Percentiles rank a stretch among this genome's conserved stretches.
Conservation (phyloP, 306 rosid species). For the Vigna mungo region DNA sequence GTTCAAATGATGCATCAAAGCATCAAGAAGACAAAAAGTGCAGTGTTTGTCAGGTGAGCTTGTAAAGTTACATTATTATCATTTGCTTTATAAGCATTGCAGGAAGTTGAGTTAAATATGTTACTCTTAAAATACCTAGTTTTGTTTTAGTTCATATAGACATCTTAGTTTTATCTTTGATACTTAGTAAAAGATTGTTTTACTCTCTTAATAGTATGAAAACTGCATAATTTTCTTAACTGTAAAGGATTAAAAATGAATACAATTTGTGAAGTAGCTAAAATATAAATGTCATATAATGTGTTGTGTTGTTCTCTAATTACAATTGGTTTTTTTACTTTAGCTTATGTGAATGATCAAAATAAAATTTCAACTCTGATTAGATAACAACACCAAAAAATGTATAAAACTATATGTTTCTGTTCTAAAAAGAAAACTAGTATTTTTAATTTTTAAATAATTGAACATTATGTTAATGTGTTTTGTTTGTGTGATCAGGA, state of each 20-base stretch:
- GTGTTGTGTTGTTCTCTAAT: not conserved
- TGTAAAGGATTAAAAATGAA: too few species aligned
- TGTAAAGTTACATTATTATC: constrained; percentile 2
- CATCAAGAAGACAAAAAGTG: constrained; percentile 77
- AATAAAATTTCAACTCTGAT: not conserved
- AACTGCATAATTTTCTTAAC: not conserved
- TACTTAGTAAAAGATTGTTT: not conserved
- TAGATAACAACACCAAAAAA: not conserved
- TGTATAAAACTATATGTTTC: not conserved
- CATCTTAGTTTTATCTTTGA: not conserved
- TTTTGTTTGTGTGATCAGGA: constrained; percentile 59
- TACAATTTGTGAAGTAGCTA: not conserved
- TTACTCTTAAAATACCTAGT: not conserved
- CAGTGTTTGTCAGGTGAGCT: constrained; percentile 89
- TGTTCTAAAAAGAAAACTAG: not conserved
- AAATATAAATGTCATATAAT: not conserved
- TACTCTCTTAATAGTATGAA: not conserved
- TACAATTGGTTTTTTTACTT: not conserved
- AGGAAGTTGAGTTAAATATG: not conserved
- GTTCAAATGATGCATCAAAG: constrained; percentile 54
- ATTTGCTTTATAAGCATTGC: not conserved
- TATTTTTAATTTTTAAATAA: not conserved
- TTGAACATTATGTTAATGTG: constrained; percentile 15
- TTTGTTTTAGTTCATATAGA: not conserved
- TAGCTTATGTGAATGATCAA: not conserved